These are phyloP conservation scores for Biscogniauxia sp. DNA, from an alignment of 2,329 filamentous ascomycete genomes.

Conservation along the genomic window DNA sequence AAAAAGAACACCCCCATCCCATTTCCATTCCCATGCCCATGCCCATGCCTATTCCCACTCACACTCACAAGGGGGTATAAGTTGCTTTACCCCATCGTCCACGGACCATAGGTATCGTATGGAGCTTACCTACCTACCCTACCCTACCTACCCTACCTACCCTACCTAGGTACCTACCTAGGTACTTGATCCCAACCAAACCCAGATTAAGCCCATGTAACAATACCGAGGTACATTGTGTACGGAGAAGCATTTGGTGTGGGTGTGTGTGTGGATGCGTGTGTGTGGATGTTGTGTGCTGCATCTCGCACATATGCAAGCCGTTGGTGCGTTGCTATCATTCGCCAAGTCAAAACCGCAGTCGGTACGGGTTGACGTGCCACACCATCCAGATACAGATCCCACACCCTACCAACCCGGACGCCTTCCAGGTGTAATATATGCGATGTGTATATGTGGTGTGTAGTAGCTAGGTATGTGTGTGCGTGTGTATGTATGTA, in stretches of 20 bases:
- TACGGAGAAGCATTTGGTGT: constrained; percentile 19
- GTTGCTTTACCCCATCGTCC: constrained; percentile 17
- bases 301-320: constrained; percentile 36
- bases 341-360: constrained; percentile 22
- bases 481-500: constrained; percentile 9
- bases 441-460: not conserved
- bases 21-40: no score
- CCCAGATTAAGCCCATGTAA: not conserved
- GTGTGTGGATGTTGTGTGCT: constrained; percentile 16
- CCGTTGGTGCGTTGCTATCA: constrained; percentile 27
- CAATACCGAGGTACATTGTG: constrained; percentile 3
- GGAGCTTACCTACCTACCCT: not conserved
- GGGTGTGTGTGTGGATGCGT: constrained; percentile 24
- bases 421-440: constrained; percentile 15
- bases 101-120: constrained; percentile 2
- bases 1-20: no score
- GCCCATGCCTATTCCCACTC: no score
- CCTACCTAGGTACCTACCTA: no score
- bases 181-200: no score
- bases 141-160: not conserved
- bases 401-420: constrained; percentile 14
- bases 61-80: not conserved
- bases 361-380: constrained; percentile 25
- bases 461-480: no score
- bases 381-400: constrained; percentile 26